Base-by-base conservation (phyloP, 2,329 filamentous ascomycete species). In the Fusarium citri region DNA sequence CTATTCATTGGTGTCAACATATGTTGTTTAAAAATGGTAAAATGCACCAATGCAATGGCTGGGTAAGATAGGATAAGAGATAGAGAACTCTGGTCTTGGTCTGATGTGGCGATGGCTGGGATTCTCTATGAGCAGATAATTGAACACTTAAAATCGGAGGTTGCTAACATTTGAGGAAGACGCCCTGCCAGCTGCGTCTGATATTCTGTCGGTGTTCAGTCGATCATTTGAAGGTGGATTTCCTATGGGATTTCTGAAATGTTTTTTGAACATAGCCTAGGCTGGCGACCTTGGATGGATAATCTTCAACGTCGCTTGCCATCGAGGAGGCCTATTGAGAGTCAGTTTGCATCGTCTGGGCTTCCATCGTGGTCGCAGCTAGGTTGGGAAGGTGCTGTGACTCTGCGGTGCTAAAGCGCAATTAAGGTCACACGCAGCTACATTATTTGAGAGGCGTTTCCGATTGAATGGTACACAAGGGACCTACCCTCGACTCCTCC, bases 51-150 rank as follows among this genome's bases (percentile, higher is more conserved):
- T 30, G 14, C 14, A 30, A 8, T 30, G 14, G 28, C 28, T 30
- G 28, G 28, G 28, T 15, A 30, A 1, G 28, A 15, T 4, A 4
- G 15, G 28, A 30, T 3, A 30, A 30, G 28, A 30, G 15, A 16
- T 16, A 5, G 20, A 10, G 25, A 20, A 14, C 18, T 16, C 12
- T 15, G 25, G 14, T 7, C 14, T 22, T 10, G 15, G 18, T 30
- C 18, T 7, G 10, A 12, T 9, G 6, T 11, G 11, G 3, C 22
- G 12, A 30, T 20, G 25, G n/a, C 45, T 22, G 14, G 45, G 30
- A 8, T 3, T 3, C 0, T 7, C 18, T 5, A n/a, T 22, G 4
- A 20, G 12, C 3, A 4, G 5, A 11, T 22, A 20, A 16, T 2
- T 30, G 8, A 6, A 4, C 8, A 5, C 20, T 14, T 48, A 22